These are phyloP conservation scores for Cystofilobasidium ferigula DNA, from an alignment of 768 basidiomycete genomes.

Conservation along the genomic window DNA sequence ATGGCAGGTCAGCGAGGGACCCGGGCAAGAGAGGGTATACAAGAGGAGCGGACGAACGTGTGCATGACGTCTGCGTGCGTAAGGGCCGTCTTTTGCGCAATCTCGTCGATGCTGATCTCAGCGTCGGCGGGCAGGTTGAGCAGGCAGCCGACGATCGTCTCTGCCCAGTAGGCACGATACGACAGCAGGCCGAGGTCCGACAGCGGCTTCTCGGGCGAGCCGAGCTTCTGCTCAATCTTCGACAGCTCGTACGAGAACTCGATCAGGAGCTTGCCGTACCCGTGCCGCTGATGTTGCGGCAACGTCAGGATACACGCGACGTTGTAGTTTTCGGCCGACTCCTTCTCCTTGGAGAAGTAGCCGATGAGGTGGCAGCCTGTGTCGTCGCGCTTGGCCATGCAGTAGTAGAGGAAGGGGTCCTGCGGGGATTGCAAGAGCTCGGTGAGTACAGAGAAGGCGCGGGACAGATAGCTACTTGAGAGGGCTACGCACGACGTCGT, in stretches of 20 bases:
- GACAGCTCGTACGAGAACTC: conserved; percentile 91
- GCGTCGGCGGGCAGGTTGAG: conserved; percentile 45
- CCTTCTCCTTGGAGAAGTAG: conserved; percentile 99
- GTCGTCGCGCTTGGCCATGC: conserved; percentile 89
- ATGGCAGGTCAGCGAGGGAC: neutral
- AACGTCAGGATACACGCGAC: conserved; percentile 98
- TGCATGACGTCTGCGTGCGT: conserved; percentile 95
- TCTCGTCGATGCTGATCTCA: conserved; percentile 88
- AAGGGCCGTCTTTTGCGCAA: conserved; percentile 88
- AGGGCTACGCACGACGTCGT: conserved; percentile 54
- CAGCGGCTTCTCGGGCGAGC: conserved; percentile 94
- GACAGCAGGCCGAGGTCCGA: conserved; percentile 83
- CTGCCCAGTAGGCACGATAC: conserved; percentile 95
- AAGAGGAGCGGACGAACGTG: conserved; percentile 57
- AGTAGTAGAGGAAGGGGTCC: conserved; percentile 98
- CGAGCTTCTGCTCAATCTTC: conserved; percentile 88
- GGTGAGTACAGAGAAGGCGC: neutral
- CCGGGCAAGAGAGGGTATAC: neutral
- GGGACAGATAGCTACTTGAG: neutral
- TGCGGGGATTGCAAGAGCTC: neutral
- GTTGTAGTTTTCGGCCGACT: conserved; percentile 94
- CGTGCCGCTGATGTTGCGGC: conserved; percentile 92
- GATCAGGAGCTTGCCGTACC: conserved; percentile 88
- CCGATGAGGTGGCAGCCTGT: conserved; percentile 88
- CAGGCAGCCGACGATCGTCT: conserved; percentile 84